phyloP scores from a whole-genome alignment of 2,329 filamentous ascomycete genomes.

The Aciculosporium take region DNA sequence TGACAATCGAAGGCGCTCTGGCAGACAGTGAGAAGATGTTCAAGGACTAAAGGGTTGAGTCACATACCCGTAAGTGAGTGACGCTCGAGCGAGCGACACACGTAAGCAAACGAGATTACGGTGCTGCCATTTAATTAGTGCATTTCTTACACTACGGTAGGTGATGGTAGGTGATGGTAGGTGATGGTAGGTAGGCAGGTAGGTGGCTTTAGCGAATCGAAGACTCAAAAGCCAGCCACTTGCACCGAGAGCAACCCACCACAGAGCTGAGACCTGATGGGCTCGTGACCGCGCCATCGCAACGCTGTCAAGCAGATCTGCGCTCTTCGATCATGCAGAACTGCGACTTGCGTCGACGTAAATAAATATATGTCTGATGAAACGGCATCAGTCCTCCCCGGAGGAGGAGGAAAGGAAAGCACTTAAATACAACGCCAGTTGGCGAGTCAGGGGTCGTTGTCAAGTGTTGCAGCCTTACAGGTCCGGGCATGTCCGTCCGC shows the following conservation, averaged over 20 bases:
- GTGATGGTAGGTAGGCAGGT: too few relatives aligned
- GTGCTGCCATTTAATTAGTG: constrained; percentile 20
- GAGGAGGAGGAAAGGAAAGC: too few relatives aligned
- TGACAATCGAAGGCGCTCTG: constrained; percentile 36
- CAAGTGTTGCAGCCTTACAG: too few relatives aligned
- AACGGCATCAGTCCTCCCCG: too few relatives aligned
- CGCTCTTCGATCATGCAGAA: not conserved
- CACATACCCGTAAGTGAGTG: constrained; percentile 34
- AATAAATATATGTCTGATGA: not conserved
- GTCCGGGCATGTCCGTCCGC: too few relatives aligned
- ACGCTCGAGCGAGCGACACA: constrained; percentile 30
- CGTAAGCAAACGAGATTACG: constrained; percentile 32
- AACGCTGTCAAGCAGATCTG: not conserved
- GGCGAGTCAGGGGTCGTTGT: too few relatives aligned
- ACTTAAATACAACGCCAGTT: too few relatives aligned
- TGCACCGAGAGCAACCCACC: constrained; percentile 5
- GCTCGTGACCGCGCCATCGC: constrained; percentile 7
- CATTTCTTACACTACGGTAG: not conserved
- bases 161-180: too few relatives aligned
- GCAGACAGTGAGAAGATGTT: constrained; percentile 8
- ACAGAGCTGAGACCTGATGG: constrained; percentile 7
- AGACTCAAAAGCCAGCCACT: not conserved
- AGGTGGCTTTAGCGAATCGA: not conserved
- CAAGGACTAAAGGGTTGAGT: not conserved
- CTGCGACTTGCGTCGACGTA: not conserved